Percentiles rank a stretch among this genome's conserved stretches.
Conservation (phyloP, 495 filamentous ascomycete genomes). For the Letharia lupina region DNA sequence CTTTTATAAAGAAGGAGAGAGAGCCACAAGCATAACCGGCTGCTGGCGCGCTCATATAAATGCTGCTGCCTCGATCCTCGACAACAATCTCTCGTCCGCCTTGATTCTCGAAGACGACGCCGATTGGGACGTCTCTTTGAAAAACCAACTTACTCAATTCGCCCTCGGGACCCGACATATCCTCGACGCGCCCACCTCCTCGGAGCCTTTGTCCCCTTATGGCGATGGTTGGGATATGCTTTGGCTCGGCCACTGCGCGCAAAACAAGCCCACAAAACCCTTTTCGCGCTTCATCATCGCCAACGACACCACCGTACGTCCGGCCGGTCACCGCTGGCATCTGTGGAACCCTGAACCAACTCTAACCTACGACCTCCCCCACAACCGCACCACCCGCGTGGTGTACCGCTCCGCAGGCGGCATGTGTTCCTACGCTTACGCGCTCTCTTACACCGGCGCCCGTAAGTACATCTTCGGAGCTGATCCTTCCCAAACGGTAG, state of each 20-base stretch:
- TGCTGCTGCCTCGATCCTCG: conserved; percentile 28
- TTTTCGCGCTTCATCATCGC: neutral
- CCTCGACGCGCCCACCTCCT: conserved; percentile 23
- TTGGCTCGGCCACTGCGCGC: conserved; percentile 44
- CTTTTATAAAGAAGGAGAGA: neutral
- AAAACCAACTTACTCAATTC: conserved; percentile 39
- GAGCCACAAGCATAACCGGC: neutral
- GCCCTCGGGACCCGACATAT: conserved; percentile 30
- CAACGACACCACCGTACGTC: neutral
- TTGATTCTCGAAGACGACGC: conserved; percentile 48
- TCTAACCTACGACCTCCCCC: neutral
- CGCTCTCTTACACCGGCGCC: neutral
- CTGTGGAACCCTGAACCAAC: neutral
- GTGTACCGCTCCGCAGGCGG: neutral
- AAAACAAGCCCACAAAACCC: neutral
- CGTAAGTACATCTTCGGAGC: neutral
- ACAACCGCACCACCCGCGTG: neutral
- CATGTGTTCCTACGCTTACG: neutral
- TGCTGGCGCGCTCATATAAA: neutral
- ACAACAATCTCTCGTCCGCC: conserved; percentile 37
- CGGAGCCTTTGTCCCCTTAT: conserved; percentile 36
- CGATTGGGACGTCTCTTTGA: conserved; percentile 47
- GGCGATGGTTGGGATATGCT: conserved; percentile 48
- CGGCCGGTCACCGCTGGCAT: neutral
- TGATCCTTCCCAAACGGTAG: no score